Conservation (phyloP, 306 rosid species). For the Pyrus pyrifolia region DNA sequence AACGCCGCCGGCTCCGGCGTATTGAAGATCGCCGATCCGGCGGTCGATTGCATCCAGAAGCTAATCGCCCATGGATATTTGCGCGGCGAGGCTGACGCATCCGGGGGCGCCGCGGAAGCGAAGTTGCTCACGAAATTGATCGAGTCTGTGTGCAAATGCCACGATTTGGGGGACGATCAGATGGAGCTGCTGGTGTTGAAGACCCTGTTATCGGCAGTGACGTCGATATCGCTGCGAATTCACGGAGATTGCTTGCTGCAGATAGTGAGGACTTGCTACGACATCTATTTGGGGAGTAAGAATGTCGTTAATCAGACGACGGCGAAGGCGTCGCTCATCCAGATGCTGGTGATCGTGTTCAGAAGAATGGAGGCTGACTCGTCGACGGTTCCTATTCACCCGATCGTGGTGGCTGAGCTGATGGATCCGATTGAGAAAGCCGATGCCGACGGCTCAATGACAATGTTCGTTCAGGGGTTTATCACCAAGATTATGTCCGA, state of each 20-base stretch:
- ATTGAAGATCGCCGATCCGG: conserved; percentile 91
- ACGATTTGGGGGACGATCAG: conserved; percentile 75
- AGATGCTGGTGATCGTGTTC: conserved; percentile 95
- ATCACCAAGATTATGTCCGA: conserved; percentile 94
- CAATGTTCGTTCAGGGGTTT: conserved; percentile 93
- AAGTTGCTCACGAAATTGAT: conserved; percentile 65
- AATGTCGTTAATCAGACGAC: conserved; percentile 90
- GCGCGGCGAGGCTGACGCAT: conserved; percentile 82
- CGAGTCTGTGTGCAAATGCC: conserved; percentile 91
- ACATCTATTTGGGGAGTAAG: conserved; percentile 76
- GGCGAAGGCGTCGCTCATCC: conserved; percentile 93
- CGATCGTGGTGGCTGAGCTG: conserved; percentile 91
- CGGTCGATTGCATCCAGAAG: conserved; percentile 92
- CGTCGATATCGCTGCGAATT: conserved; percentile 82
- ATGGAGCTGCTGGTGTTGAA: conserved; percentile 76
- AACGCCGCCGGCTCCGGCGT: conserved; percentile 72
- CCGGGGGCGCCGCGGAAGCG: conserved; percentile 55
- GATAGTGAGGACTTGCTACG: conserved; percentile 91
- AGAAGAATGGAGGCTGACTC: conserved; percentile 99
- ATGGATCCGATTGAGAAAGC: conserved; percentile 83
- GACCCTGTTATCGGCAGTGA: conserved; percentile 85
- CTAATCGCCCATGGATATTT: conserved; percentile 77
- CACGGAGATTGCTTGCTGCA: conserved; percentile 92
- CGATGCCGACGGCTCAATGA: conserved; percentile 62
- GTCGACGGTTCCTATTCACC: conserved; percentile 87